phyloP scores from a whole-genome alignment of 768 basidiomycete genomes.

The Paxillus rubicundulus region DNA sequence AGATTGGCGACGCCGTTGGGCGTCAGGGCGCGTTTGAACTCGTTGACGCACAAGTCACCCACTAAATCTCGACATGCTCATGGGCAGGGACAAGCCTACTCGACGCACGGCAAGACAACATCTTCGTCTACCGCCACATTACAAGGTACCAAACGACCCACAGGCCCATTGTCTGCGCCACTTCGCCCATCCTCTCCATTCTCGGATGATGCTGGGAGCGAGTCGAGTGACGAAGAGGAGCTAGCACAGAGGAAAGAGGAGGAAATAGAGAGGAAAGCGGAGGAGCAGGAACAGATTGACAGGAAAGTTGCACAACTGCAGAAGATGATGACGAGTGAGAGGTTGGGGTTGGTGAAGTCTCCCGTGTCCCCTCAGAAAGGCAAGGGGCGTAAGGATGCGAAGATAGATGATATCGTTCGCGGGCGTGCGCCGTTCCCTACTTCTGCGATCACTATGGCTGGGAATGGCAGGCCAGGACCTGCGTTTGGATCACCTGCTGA shows the following conservation, averaged over 20 bases:
- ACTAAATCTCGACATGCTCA: slow-evolving; percentile 29
- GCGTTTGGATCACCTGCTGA: slow-evolving; percentile 33
- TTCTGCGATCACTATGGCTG: slow-evolving; percentile 7
- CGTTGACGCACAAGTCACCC: slow-evolving; percentile 53
- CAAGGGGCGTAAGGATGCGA: slow-evolving; percentile 27
- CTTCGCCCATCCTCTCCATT: slow-evolving; percentile 48
- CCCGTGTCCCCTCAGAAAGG: slow-evolving; percentile 35
- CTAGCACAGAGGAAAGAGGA: slow-evolving; percentile 56
- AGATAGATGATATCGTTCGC: slow-evolving; percentile 35
- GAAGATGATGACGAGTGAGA: slow-evolving; percentile 70
- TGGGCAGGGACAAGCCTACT: slow-evolving; percentile 3
- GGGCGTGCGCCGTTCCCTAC: slow-evolving; percentile 38
- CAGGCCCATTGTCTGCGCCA: slow-evolving; percentile 21
- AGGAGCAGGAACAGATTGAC: slow-evolving; percentile 66
- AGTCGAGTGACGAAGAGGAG: slow-evolving; percentile 62
- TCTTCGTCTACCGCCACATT: slow-evolving; percentile 76
- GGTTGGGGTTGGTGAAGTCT: slow-evolving; percentile 61
- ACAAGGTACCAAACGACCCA: slow-evolving; percentile 42
- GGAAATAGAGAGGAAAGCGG: slow-evolving; percentile 62
- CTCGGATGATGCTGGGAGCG: slow-evolving; percentile 49
- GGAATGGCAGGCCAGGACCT: background rate
- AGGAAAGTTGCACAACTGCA: slow-evolving; percentile 69
- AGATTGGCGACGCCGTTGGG: slow-evolving; percentile 54
- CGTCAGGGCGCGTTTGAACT: slow-evolving; percentile 70
- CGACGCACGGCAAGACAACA: slow-evolving; percentile 42